Base-by-base conservation (phyloP, 2,329 filamentous ascomycete species). In the Cladosporium sp. region DNA sequence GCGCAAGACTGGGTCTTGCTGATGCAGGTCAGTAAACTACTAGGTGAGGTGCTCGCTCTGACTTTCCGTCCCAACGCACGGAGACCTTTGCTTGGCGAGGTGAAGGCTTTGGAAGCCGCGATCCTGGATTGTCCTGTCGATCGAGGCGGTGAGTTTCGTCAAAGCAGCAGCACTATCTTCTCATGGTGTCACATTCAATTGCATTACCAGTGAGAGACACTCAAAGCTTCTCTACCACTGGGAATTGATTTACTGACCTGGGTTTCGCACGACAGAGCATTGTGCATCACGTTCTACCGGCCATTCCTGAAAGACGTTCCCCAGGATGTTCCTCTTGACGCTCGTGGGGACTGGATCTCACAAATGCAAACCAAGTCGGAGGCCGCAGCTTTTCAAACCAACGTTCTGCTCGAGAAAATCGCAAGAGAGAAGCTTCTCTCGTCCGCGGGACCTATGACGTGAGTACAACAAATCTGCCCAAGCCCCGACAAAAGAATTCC, bases 1-100 rank as follows among this genome's bases (percentile, higher is more conserved):
- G 55, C 39, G 14, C 58, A 59, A 19, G 57, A 60, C 30, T 62
- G 58, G 60, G 57, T 50, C 12, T 40, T 59, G 36, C 42, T 62
- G 22, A 56, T 62, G 25, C 50, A 60, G 22, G 40, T 62, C 37
- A 58, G 58, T 8, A 37, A 52, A 25, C 43, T 59, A 5, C 43
- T 62, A 6, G 60, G 58, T 1, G 58, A 62, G 3, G 51, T 60
- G 3, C 34, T 62, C 15, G 42, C 42, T 2, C 39, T 51, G 37
- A 62, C 51, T 42, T 55, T 58, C 9, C 50, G 51, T 15, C 38
- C 51, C 5, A 55, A 56, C 28, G 40, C 60, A 20, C 38, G 59
- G 19, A 60, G 58, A 19, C 22, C 55, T 17, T 7, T 20, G 1
- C 37, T 59, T 14, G 42, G 39, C 15, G 19, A 55, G 15, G 51